Conservation (phyloP, 139 green algal species). For the Eudorina sp. region DNA sequence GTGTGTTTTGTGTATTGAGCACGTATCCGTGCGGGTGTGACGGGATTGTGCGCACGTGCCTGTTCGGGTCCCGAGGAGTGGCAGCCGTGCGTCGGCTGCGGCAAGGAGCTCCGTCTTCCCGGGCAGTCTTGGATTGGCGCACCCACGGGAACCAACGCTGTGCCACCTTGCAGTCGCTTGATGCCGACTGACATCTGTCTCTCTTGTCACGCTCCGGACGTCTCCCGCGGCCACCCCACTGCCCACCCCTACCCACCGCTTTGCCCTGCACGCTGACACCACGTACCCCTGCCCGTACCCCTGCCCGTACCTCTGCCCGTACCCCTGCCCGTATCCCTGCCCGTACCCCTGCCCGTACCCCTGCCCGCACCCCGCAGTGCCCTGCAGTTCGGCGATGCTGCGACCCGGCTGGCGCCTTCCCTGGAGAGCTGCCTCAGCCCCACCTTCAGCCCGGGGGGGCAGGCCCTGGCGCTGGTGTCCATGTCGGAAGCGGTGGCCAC, state of each 20-base stretch:
- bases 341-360: not conserved
- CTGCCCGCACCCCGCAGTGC: not conserved
- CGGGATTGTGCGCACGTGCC: too few relatives aligned
- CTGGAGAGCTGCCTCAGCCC: constrained; percentile 61
- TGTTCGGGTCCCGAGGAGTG: too few relatives aligned
- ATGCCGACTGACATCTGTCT: too few relatives aligned
- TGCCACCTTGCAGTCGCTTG: too few relatives aligned
- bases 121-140: too few relatives aligned
- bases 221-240: not conserved
- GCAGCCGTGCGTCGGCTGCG: too few relatives aligned
- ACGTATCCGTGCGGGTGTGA: too few relatives aligned
- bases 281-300: not conserved
- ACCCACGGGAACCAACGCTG: too few relatives aligned
- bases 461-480: constrained; percentile 82
- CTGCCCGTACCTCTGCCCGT: too few relatives aligned
- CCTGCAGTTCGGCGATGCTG: constrained; percentile 27
- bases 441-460: constrained; percentile 77
- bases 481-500: constrained; percentile 73
- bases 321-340: not conserved
- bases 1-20: too few relatives aligned
- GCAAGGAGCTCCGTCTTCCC: too few relatives aligned
- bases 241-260: not conserved
- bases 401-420: not conserved
- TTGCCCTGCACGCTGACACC: not conserved
- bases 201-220: too few relatives aligned